A percentile compares a stretch with the other conserved stretches of the same genome.
These are phyloP conservation scores for Trapa incisa DNA, from an alignment of 345 rosid genomes.

Conservation along the genomic window DNA sequence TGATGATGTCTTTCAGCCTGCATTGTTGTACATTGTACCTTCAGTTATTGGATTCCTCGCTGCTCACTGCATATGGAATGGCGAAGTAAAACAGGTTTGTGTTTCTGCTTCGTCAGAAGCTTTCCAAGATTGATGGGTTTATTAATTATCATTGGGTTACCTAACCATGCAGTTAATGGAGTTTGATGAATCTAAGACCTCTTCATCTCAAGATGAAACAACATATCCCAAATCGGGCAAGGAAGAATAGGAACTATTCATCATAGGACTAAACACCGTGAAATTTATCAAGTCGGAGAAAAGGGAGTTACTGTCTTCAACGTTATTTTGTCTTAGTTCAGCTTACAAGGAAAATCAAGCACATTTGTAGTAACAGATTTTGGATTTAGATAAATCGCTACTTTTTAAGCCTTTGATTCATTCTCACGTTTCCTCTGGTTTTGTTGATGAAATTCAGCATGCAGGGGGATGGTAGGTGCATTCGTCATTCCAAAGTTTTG, in stretches of 20 bases:
- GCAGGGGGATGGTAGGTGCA: too few relatives aligned
- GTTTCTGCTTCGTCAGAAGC: not conserved
- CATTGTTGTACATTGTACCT: slow-evolving; percentile 90
- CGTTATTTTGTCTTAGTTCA: not conserved
- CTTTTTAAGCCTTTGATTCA: not conserved
- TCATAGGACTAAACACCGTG: slow-evolving; percentile 4
- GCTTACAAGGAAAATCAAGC: not conserved
- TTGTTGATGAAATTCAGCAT: not conserved
- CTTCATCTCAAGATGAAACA: slow-evolving; percentile 19
- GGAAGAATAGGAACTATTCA: slow-evolving; percentile 2
- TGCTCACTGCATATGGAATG: slow-evolving; percentile 82
- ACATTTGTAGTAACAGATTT: not conserved
- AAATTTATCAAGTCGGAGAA: not conserved
- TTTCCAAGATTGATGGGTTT: not conserved
- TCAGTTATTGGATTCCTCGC: slow-evolving; percentile 85
- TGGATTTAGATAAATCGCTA: not conserved
- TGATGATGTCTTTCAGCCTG: slow-evolving; percentile 51
- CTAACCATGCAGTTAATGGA: slow-evolving; percentile 57
- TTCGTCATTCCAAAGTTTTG: too few relatives aligned
- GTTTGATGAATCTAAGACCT: slow-evolving; percentile 63
- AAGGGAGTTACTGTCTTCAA: not conserved
- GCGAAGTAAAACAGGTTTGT: slow-evolving; percentile 88
- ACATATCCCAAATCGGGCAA: slow-evolving; percentile 14
- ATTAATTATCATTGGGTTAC: not conserved
- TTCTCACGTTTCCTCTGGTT: not conserved